A percentile compares a stretch with the other conserved stretches of the same genome.
Evolutionary conservation across 352 stramenopile species (phyloP).

Genomic region (Halophytophthora batemanensis): DNA sequence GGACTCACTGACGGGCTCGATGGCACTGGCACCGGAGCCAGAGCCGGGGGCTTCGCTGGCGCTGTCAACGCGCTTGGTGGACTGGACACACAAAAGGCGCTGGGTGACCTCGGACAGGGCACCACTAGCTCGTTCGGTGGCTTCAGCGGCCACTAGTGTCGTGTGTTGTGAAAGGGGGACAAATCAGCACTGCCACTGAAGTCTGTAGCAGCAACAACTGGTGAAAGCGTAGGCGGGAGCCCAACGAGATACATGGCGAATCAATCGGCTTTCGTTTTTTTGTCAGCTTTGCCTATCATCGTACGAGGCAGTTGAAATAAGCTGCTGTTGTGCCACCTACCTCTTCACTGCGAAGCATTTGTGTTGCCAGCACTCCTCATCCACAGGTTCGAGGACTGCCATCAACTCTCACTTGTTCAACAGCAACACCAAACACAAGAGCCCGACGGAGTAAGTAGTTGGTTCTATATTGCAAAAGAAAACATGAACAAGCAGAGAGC

Average conservation of each 20-base stretch:
- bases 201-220: no score
- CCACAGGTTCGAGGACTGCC: not conserved
- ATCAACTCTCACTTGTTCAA: not conserved
- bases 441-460: slow-evolving; percentile 5
- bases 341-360: no score
- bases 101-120: not conserved
- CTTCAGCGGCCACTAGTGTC: not conserved
- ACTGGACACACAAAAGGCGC: not conserved
- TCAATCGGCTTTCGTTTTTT: no score
- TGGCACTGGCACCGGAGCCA: no score
- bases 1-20: no score
- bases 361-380: no score
- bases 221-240: no score
- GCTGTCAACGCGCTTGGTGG: not conserved
- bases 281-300: no score
- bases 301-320: no score
- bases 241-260: no score
- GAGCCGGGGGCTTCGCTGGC: slow-evolving; percentile 2
- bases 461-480: slow-evolving; percentile 30
- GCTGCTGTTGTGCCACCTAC: no score
- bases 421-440: not conserved
- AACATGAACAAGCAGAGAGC: slow-evolving; percentile 16
- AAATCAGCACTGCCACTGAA: no score
- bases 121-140: not conserved
- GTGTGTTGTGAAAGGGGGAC: not conserved